phyloP scores from a whole-genome alignment of 441 rosid genomes.

The Melastoma candidum region DNA sequence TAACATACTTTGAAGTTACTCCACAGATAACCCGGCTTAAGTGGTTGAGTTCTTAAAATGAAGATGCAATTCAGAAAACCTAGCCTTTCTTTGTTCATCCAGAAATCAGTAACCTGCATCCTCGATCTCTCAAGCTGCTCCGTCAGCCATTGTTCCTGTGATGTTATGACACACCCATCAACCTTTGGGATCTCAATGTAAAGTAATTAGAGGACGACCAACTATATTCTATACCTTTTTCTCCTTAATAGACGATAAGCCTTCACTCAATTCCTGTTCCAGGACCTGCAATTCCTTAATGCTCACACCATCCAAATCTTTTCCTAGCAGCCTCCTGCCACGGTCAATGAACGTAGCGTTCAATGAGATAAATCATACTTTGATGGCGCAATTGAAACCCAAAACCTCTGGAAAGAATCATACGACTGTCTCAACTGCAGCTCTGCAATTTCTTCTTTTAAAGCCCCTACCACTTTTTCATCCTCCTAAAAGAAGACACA shows the following conservation, averaged over 20 bases:
- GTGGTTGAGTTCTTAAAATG: too few relatives aligned
- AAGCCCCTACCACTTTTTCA: slow-evolving; percentile 38
- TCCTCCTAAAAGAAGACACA: slow-evolving; percentile 34
- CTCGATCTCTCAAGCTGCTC: slow-evolving; percentile 73
- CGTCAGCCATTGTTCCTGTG: slow-evolving; percentile 63
- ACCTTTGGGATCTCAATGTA: background rate
- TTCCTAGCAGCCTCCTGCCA: slow-evolving; percentile 52
- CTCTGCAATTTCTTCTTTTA: slow-evolving; percentile 55
- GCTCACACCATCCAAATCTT: slow-evolving; percentile 49
- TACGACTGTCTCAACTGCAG: slow-evolving; percentile 72
- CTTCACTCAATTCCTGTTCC: slow-evolving; percentile 59
- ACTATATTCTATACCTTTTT: slow-evolving; percentile 38
- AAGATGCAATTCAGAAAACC: too few relatives aligned
- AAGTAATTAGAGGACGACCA: too few relatives aligned
- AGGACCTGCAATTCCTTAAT: slow-evolving; percentile 66
- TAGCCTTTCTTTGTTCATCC: background rate
- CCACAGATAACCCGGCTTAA: too few relatives aligned
- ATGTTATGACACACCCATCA: slow-evolving; percentile 9
- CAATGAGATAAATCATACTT: slow-evolving; percentile 1
- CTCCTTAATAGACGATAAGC: slow-evolving; percentile 58
- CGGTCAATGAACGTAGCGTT: slow-evolving; percentile 12
- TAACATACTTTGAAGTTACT: too few relatives aligned
- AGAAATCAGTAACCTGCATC: slow-evolving; percentile 36
- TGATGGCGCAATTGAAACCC: background rate
- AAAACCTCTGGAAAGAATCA: slow-evolving; percentile 17